Evolutionary conservation across 2,329 filamentous ascomycete species (phyloP), one percentile per base, ranked within the genome.

Genomic region (Fusarium transvaalense): DNA sequence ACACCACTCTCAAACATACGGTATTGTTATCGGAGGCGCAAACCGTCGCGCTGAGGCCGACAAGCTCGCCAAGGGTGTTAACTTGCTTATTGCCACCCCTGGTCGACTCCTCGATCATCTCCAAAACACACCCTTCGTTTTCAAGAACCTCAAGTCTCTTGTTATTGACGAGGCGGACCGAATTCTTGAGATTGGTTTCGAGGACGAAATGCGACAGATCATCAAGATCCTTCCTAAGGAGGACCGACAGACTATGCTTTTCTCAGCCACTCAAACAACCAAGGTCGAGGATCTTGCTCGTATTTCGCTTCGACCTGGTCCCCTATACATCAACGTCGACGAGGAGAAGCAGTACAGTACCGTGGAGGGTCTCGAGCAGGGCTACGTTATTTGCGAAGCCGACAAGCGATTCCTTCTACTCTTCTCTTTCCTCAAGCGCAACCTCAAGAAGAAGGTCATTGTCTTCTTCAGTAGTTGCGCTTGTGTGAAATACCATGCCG

Each of bases 131-230:
- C 91, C 91, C 21, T 98, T 98, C 70, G 84, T 90, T 39, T 97
- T 93, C 86, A 97, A 97, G 85, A 97, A 97, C 80, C 82, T 97
- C 73, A 94, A 94, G 79, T 92, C 93, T 2, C 85, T 99, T 35
- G 88, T 99, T 71, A 97, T 98, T 71, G 96, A 99, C 75, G 96
- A 99, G 82, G 96, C 96, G 19, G 96, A 99, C 78, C 91, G 96
- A 47, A 97, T 99, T 67, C 84, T 99, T 43, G 96, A 99, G 82
- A 93, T 97, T 66, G 95, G 96, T 74, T 99, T 99, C 85, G 96
- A 99, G 80, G 96, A 98, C 76, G 96, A 99, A 82, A 97, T 99
- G 92, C 88, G 93, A 69, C 91, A 97, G 78, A 97, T 99, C 72
- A 91, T 98, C 80, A 97, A 97, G 85, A 96, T 98, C 56, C 83